Percentiles rank a stretch among this genome's conserved stretches.
phyloP scores from a whole-genome alignment of 2,329 filamentous ascomycete species.

The Nothophoma quercina region DNA sequence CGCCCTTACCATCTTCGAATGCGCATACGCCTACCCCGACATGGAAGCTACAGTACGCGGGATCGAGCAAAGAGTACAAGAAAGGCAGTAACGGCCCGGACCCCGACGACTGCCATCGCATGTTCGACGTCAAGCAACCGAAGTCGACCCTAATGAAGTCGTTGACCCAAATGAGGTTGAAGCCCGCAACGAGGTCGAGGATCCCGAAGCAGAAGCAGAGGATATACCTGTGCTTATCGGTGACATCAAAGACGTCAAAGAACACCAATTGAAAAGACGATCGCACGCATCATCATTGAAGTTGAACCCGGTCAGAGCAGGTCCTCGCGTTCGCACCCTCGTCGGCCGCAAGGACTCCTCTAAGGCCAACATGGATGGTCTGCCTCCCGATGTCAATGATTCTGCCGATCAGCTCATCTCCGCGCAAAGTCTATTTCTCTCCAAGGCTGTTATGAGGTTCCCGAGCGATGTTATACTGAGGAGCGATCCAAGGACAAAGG shows the following conservation, averaged over 20 bases:
- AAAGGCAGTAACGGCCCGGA: background rate
- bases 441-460: conserved; percentile 40
- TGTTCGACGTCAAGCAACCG: background rate
- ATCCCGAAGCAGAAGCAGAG: conserved; percentile 19
- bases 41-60: conserved; percentile 22
- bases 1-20: conserved; percentile 24
- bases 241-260: conserved; percentile 28
- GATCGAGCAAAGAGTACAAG: conserved; percentile 4
- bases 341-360: conserved; percentile 42
- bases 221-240: conserved; percentile 30
- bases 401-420: conserved; percentile 37
- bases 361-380: conserved; percentile 28
- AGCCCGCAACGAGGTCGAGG: background rate
- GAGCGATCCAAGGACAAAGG: conserved; percentile 33
- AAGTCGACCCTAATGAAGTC: background rate
- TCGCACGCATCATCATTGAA: conserved; percentile 31
- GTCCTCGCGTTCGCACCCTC: conserved; percentile 41
- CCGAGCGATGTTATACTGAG: conserved; percentile 39
- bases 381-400: conserved; percentile 37
- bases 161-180: conserved; percentile 1
- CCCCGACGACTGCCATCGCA: conserved; percentile 1
- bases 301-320: conserved; percentile 18
- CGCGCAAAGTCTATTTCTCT: no score
- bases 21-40: conserved; percentile 24
- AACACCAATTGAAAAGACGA: conserved; percentile 25